Evolutionary conservation across 2,329 filamentous ascomycete genomes (phyloP).

Genomic region (Phoma sp.): DNA sequence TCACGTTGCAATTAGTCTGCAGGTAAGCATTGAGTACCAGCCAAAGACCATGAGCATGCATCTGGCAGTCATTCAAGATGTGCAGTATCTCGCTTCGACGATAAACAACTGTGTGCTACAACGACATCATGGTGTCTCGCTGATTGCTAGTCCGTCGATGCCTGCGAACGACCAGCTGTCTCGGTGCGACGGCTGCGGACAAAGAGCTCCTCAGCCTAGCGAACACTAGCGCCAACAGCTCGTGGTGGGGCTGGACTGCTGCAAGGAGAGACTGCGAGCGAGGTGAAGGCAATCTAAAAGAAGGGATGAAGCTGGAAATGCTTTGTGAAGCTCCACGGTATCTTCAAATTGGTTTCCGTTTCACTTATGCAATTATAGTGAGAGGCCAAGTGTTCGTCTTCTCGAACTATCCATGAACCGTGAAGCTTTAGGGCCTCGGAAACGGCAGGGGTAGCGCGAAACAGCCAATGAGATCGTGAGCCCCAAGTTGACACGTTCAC

Average conservation of each 20-base stretch:
- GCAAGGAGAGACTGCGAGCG: constrained; percentile 8
- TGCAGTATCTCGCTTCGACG: no score
- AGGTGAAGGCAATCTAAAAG: background rate
- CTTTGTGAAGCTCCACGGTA: background rate
- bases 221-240: constrained; percentile 16
- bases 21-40: no score
- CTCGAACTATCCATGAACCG: constrained; percentile 13
- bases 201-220: constrained; percentile 18
- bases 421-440: constrained; percentile 7
- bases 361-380: constrained; percentile 1
- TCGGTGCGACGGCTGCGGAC: constrained; percentile 9
- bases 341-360: background rate
- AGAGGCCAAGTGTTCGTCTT: constrained; percentile 16
- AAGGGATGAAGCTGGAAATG: constrained; percentile 1
- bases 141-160: no score
- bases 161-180: constrained; percentile 5
- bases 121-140: background rate
- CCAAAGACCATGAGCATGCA: no score
- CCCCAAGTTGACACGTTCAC: constrained; percentile 26
- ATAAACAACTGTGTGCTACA: background rate
- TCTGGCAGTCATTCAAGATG: no score
- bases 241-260: background rate
- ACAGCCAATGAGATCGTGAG: constrained; percentile 14
- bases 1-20: background rate
- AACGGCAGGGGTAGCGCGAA: constrained; percentile 10